phyloP scores from a whole-genome alignment of 2,329 filamentous ascomycete genomes.

The Clonostachys rhizophaga region DNA sequence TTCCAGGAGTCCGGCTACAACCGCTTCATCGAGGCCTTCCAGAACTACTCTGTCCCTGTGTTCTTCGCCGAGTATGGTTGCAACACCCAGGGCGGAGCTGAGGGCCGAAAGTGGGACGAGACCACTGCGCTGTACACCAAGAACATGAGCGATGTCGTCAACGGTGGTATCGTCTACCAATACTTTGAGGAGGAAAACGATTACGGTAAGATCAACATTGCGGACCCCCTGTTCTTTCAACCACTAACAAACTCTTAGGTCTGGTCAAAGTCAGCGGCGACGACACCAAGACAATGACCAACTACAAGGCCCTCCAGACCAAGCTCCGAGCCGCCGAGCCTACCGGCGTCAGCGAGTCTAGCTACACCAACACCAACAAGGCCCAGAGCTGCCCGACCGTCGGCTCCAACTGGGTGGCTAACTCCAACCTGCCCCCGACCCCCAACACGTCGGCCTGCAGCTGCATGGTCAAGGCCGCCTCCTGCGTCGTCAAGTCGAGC shows the following conservation, averaged over 20 bases:
- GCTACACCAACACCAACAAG: conserved; percentile 54
- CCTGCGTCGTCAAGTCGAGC: conserved; percentile 56
- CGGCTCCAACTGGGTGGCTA: conserved; percentile 57
- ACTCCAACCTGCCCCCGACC: conserved; percentile 69
- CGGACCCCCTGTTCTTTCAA: too few relatives aligned
- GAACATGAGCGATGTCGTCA: conserved; percentile 84
- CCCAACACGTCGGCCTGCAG: conserved; percentile 76
- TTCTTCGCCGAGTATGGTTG: conserved; percentile 99
- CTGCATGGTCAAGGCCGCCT: conserved; percentile 76
- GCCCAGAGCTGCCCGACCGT: conserved; percentile 59
- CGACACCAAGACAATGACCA: conserved; percentile 61
- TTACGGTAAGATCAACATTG: conserved; percentile 50
- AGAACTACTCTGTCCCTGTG: conserved; percentile 83
- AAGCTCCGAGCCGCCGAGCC: conserved; percentile 67
- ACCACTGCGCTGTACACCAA: conserved; percentile 74
- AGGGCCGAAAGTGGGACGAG: conserved; percentile 78
- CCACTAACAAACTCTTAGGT: conserved; percentile 3
- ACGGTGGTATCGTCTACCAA: conserved; percentile 98
- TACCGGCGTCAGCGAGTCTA: conserved; percentile 56
- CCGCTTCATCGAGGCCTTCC: conserved; percentile 79
- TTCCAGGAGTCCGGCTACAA: conserved; percentile 76
- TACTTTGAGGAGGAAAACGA: conserved; percentile 90
- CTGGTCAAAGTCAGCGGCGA: conserved; percentile 60
- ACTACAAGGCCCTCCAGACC: conserved; percentile 70
- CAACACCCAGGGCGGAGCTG: conserved; percentile 60